Conservation (phyloP, 2,329 filamentous ascomycete genomes). For the Fusarium nodosum region DNA sequence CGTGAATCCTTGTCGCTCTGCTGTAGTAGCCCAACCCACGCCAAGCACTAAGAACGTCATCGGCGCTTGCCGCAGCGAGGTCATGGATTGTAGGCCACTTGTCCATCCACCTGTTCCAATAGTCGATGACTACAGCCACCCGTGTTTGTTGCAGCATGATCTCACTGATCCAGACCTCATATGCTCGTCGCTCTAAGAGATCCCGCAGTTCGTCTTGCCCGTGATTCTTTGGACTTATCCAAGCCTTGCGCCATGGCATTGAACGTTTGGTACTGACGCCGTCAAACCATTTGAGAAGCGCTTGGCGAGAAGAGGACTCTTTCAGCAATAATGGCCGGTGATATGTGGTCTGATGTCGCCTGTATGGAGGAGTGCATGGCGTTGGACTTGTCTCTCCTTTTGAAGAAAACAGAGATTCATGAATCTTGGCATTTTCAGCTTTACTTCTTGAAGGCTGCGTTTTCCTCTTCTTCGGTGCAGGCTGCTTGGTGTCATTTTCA, state of each 20-base stretch:
- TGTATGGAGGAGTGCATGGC: conserved; percentile 38
- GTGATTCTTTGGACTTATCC: conserved; percentile 61
- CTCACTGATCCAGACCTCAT: conserved; percentile 76
- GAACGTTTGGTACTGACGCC: conserved; percentile 60
- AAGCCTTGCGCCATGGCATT: conserved; percentile 72
- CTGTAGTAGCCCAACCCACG: conserved; percentile 74
- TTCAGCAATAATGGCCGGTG: conserved; percentile 65
- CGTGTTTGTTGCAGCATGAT: conserved; percentile 77
- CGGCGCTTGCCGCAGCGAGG: conserved; percentile 65
- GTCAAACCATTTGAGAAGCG: conserved; percentile 67
- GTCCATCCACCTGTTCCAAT: conserved; percentile 73
- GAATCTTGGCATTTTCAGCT: conserved; percentile 22
- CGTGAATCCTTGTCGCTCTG: conserved; percentile 71
- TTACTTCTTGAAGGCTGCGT: conserved; percentile 36
- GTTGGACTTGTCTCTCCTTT: conserved; percentile 3
- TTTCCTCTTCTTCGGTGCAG: conserved; percentile 44
- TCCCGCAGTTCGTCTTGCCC: conserved; percentile 54
- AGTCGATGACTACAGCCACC: conserved; percentile 71
- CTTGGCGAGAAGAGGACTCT: conserved; percentile 49
- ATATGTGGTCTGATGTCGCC: conserved; percentile 59
- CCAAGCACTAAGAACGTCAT: conserved; percentile 72
- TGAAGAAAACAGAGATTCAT: conserved; percentile 38
- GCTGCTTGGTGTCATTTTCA: conserved; percentile 36
- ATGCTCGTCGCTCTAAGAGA: conserved; percentile 68
- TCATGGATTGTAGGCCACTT: conserved; percentile 71